Evolutionary conservation across 139 green algal species (phyloP).

Genomic region (Limnomonas spitsbergensis): DNA sequence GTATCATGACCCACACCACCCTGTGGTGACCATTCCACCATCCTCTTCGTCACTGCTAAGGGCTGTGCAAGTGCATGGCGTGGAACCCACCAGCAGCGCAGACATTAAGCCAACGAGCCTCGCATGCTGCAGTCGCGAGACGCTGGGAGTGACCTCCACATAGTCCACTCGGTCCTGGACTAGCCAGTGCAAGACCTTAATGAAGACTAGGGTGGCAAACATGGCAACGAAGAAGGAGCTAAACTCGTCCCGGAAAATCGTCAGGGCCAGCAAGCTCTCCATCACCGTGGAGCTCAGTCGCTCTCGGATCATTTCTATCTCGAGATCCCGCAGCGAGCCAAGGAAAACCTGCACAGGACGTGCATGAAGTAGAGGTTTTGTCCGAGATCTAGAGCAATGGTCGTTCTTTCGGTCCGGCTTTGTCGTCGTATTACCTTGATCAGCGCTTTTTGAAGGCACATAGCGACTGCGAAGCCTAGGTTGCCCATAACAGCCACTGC

Average conservation of each 20-base stretch:
- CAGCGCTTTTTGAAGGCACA: slow-evolving; percentile 71
- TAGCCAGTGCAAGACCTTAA: slow-evolving; percentile 96
- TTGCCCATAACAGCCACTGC: slow-evolving; percentile 89
- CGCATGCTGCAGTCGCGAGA: slow-evolving; percentile 71
- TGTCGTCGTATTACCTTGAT: too few relatives aligned
- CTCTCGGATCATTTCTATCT: slow-evolving; percentile 92
- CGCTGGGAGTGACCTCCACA: slow-evolving; percentile 86
- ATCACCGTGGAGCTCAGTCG: slow-evolving; percentile 80
- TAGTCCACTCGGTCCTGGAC: slow-evolving; percentile 86
- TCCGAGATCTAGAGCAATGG: neutral
- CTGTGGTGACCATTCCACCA: too few relatives aligned
- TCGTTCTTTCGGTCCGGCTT: too few relatives aligned
- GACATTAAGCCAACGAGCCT: slow-evolving; percentile 69
- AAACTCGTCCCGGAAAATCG: slow-evolving; percentile 94
- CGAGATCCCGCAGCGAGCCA: slow-evolving; percentile 83
- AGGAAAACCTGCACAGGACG: slow-evolving; percentile 81
- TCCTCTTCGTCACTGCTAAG: too few relatives aligned
- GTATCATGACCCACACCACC: too few relatives aligned
- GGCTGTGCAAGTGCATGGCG: too few relatives aligned
- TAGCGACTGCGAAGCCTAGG: slow-evolving; percentile 75
- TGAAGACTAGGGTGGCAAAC: slow-evolving; percentile 90
- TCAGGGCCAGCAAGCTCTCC: slow-evolving; percentile 96
- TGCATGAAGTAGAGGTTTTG: neutral
- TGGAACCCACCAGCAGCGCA: neutral
- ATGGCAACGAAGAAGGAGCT: slow-evolving; percentile 76